Evolutionary conservation across 2,329 filamentous ascomycete species (phyloP).

Genomic region (Podosphaera leucotricha): DNA sequence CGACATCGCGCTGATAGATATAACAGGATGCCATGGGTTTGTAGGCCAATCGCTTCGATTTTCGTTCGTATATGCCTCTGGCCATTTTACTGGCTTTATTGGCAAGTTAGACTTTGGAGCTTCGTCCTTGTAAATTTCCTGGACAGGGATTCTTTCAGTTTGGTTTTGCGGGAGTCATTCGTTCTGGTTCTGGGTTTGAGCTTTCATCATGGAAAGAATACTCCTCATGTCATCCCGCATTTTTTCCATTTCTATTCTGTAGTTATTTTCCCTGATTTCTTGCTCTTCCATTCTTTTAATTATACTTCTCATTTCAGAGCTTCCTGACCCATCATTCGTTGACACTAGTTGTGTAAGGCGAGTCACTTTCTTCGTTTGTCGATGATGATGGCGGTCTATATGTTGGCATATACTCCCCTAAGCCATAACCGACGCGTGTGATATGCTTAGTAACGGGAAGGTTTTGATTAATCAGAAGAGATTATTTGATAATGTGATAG

Average conservation of each 20-base stretch:
- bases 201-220: neutral
- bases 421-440: neutral
- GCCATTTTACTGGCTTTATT: no score
- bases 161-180: neutral
- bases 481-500: neutral
- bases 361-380: neutral
- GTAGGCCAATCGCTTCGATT: no score
- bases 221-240: neutral
- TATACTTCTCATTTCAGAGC: neutral
- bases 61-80: no score
- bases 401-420: neutral
- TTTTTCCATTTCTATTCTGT: neutral
- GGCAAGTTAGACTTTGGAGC: no score
- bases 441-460: neutral
- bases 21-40: neutral
- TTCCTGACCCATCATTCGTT: no score
- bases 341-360: neutral
- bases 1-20: neutral
- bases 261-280: neutral
- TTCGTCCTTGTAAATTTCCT: neutral
- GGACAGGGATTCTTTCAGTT: neutral
- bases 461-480: neutral
- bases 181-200: neutral
- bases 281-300: neutral
- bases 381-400: neutral